Percentiles rank a stretch among this genome's conserved stretches.
Evolutionary conservation across 768 basidiomycete species (phyloP).

Genomic region (Asterophora parasitica): DNA sequence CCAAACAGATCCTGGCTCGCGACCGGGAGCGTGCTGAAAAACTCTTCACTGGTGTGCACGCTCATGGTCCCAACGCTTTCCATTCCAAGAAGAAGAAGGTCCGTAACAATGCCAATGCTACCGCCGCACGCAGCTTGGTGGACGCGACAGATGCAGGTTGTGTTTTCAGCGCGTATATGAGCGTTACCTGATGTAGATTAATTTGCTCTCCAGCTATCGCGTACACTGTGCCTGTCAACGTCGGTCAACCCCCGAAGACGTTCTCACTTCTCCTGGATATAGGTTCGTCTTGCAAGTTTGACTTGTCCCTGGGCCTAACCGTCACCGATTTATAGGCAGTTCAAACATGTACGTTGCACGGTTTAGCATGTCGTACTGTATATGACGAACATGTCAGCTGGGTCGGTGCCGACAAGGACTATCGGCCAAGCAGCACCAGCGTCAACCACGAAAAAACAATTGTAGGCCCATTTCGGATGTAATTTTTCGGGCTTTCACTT

Average conservation of each 20-base stretch:
- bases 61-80: conserved; percentile 45
- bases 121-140: conserved; percentile 31
- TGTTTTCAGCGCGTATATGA: not conserved
- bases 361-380: no score
- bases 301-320: conserved; percentile 23
- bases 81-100: conserved; percentile 18
- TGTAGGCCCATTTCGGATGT: conserved; percentile 20
- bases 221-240: conserved; percentile 47
- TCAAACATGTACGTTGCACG: conserved; percentile 5
- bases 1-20: conserved; percentile 44
- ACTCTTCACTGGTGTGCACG: conserved; percentile 47
- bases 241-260: conserved; percentile 45
- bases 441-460: conserved; percentile 27
- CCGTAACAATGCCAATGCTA: no score
- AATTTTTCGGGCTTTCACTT: not conserved
- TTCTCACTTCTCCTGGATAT: conserved; percentile 57
- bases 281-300: conserved; percentile 26
- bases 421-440: conserved; percentile 42
- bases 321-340: conserved; percentile 2
- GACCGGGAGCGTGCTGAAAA: conserved; percentile 53
- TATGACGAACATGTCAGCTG: conserved; percentile 25
- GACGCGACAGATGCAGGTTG: conserved; percentile 54
- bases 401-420: conserved; percentile 48
- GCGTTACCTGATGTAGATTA: not conserved
- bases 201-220: conserved; percentile 31